These are phyloP conservation scores for Chlorophyllum brunneum DNA, from an alignment of 768 basidiomycete genomes.

Conservation along the genomic window DNA sequence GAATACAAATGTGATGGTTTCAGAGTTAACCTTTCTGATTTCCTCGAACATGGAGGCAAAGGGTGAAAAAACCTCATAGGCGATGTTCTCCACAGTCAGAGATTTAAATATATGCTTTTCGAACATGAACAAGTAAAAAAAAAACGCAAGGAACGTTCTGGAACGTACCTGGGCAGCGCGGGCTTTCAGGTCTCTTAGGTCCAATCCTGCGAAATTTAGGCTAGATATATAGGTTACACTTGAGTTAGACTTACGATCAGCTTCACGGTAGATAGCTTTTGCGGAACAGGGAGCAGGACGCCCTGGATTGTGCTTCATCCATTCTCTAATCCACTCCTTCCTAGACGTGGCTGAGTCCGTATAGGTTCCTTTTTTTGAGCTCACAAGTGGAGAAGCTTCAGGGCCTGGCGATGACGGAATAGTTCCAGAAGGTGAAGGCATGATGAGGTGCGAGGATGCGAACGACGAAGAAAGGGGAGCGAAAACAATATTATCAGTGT, in stretches of 20 bases:
- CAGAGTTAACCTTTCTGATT: constrained; percentile 57
- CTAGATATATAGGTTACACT: not conserved
- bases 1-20: not conserved
- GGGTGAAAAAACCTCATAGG: constrained; percentile 81
- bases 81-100: constrained; percentile 75
- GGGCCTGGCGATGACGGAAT: constrained; percentile 24
- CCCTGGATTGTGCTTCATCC: constrained; percentile 57
- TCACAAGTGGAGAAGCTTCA: constrained; percentile 19
- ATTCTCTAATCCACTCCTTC: constrained; percentile 72
- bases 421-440: constrained; percentile 21
- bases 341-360: constrained; percentile 24
- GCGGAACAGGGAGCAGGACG: constrained; percentile 73
- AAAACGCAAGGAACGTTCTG: not conserved
- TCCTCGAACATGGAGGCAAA: constrained; percentile 82
- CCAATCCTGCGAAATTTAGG: constrained; percentile 47
- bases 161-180: constrained; percentile 52
- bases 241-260: constrained; percentile 59
- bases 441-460: constrained; percentile 22
- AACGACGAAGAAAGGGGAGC: constrained; percentile 81
- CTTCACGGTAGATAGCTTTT: constrained; percentile 79
- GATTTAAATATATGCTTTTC: constrained; percentile 70
- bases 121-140: not conserved
- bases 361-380: constrained; percentile 16
- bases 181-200: constrained; percentile 66
- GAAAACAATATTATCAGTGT: constrained; percentile 81